Evolutionary conservation across 2,329 filamentous ascomycete species (phyloP), one percentile per base, ranked within the genome.

Genomic region (Berkeleyomyces rouxiae): DNA sequence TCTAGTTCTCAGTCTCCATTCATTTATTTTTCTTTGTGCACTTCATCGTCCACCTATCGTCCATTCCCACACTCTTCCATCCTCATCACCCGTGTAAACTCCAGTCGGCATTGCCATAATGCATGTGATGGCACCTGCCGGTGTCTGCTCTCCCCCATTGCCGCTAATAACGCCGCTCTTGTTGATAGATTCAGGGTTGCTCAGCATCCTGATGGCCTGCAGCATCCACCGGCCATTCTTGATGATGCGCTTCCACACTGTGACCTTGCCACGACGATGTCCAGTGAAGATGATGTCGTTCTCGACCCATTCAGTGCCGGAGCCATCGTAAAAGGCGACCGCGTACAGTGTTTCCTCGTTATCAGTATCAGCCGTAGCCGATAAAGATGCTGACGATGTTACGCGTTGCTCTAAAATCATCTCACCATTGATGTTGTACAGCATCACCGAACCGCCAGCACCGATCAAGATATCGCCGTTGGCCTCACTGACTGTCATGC

Each of bases 41-140:
- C 49, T n/a, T 39, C 10, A 55, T 36, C 51, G 51, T 36, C 51
- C 51, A n/a, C 51, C 33, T 40, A 93, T 88, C 7, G 55, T 59
- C 63, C 63, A 64, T 16, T 64, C 63, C 63, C 63, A 64, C 73
- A 99, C 92, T 77, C 85, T 81, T 39, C 93, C 93, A 66, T 90
- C 87, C 67, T 97, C 93, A 75, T 97, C 93, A 2, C 92, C 93
- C 0, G 91, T 96, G 73, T 96, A 97, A 7, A 97, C 84, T 66
- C 86, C 81, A 66, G 86, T 85, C 61, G 88, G 83, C 80, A 91
- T 87, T 2, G 92, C 87, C 63, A 88, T 79, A 61, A 99, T 87
- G 70, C 88, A 95, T 44, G 88, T 95, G 65, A 97, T 91, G 0
- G 86, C 85, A 1, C 86, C 85, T 55, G 82, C 79, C 0, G 43